Percentiles rank a stretch among this genome's conserved stretches.
These are phyloP conservation scores for Lagerstroemia fauriei DNA, from an alignment of 441 rosid genomes.

Conservation along the genomic window DNA sequence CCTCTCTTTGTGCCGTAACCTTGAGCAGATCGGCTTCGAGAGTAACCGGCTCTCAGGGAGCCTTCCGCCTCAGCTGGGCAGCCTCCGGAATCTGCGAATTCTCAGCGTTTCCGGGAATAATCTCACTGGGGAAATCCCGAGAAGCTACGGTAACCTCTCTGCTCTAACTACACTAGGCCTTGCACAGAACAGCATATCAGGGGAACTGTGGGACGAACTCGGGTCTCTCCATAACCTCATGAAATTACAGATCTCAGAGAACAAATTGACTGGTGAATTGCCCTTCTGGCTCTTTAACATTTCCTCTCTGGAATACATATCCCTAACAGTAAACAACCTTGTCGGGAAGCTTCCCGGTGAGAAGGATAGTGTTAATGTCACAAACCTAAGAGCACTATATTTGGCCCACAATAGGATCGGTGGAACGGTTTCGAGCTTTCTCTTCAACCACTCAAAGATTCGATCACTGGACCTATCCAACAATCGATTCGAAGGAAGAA, in stretches of 20 bases:
- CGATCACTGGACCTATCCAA: neutral
- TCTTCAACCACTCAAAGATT: conserved; percentile 25
- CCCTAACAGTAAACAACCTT: conserved; percentile 22
- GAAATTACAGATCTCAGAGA: neutral
- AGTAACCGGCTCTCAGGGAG: conserved; percentile 18
- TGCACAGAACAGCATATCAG: neutral
- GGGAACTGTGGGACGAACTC: conserved; percentile 5
- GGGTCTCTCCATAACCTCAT: neutral
- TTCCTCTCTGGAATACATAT: conserved; percentile 19
- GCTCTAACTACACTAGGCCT: neutral
- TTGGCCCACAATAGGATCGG: conserved; percentile 28
- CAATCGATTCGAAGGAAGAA: conserved; percentile 13
- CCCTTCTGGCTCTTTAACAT: conserved; percentile 28
- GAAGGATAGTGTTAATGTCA: neutral
- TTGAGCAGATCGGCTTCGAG: conserved; percentile 18
- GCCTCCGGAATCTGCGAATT: conserved; percentile 5
- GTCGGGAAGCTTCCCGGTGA: conserved; percentile 25
- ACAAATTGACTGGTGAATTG: neutral
- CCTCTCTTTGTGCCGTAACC: conserved; percentile 5
- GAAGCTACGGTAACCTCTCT: conserved; percentile 6
- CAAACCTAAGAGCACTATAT: conserved; percentile 25
- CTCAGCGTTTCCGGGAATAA: conserved; percentile 28
- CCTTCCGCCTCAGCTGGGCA: conserved; percentile 27
- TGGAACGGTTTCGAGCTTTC: conserved; percentile 27
- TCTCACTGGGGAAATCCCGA: conserved; percentile 24